phyloP scores from a whole-genome alignment of 805 yeast species.

The Phaffomyces antillensis region DNA sequence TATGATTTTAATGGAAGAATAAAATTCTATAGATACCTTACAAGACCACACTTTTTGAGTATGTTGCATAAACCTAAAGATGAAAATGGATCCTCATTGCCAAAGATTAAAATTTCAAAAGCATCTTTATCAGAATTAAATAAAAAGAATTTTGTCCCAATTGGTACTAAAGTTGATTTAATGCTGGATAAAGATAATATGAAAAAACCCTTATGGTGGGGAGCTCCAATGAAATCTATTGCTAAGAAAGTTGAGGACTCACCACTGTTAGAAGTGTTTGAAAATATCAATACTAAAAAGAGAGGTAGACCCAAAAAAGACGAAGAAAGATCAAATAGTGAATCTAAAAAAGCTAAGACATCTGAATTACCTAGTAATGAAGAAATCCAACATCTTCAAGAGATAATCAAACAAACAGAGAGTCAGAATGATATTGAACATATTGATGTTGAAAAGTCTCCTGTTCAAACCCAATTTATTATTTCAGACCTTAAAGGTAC shows the following conservation, averaged over 20 bases:
- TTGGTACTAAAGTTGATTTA: slow-evolving; percentile 14
- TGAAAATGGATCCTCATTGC: slow-evolving; percentile 24
- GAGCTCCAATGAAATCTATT: slow-evolving; percentile 5
- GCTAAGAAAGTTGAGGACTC: neutral
- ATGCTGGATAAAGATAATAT: slow-evolving; percentile 3
- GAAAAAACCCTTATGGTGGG: slow-evolving; percentile 13
- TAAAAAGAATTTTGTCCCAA: slow-evolving; percentile 18
- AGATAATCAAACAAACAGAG: neutral
- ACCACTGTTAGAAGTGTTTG: neutral
- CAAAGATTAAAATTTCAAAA: slow-evolving; percentile 9
- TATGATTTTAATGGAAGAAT: slow-evolving; percentile 69
- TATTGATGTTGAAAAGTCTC: neutral
- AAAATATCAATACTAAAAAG: slow-evolving; percentile 10
- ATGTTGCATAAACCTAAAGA: slow-evolving; percentile 23
- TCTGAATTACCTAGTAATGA: neutral
- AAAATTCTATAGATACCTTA: slow-evolving; percentile 62
- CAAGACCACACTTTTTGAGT: slow-evolving; percentile 33
- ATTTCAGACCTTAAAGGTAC: slow-evolving; percentile 31
- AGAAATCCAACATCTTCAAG: slow-evolving; percentile 1
- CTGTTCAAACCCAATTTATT: neutral
- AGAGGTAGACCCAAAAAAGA: slow-evolving; percentile 24
- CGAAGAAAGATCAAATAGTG: slow-evolving; percentile 12
- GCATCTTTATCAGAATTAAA: slow-evolving; percentile 14
- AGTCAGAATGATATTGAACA: neutral
- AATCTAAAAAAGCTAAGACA: slow-evolving; percentile 8